Conservation (phyloP, 108 stramenopile genomes). For the Fragilaria crotonensis region DNA sequence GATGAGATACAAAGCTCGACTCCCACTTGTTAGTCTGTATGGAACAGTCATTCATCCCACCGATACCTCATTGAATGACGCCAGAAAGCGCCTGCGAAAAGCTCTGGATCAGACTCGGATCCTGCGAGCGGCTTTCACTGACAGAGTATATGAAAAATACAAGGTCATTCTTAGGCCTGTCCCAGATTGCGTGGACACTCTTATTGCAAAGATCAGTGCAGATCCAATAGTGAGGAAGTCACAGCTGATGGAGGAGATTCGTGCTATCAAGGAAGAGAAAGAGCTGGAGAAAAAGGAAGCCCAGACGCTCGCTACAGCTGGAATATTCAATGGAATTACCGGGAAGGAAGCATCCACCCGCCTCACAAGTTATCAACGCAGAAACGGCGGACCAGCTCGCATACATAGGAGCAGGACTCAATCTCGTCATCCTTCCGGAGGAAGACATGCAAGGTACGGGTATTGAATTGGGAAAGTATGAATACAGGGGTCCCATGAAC, state of each 20-base stretch:
- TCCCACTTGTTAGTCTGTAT: slow-evolving; percentile 35
- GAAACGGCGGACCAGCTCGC: slow-evolving; percentile 47
- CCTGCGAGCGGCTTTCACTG: slow-evolving; percentile 59
- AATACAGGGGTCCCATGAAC: slow-evolving; percentile 33
- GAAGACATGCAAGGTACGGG: slow-evolving; percentile 24
- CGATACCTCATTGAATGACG: slow-evolving; percentile 56
- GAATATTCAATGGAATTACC: background rate
- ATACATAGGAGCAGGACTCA: slow-evolving; percentile 53
- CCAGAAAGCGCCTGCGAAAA: slow-evolving; percentile 48
- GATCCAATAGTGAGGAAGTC: slow-evolving; percentile 29
- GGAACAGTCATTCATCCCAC: slow-evolving; percentile 43
- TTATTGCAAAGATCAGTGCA: slow-evolving; percentile 18
- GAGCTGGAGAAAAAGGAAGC: slow-evolving; percentile 53
- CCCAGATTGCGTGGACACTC: background rate
- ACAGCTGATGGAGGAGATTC: slow-evolving; percentile 19
- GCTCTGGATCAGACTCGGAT: slow-evolving; percentile 67
- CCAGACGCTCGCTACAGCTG: slow-evolving; percentile 25
- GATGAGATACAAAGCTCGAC: slow-evolving; percentile 13
- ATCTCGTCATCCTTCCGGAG: slow-evolving; percentile 59
- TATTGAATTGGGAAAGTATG: slow-evolving; percentile 24
- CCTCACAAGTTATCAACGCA: slow-evolving; percentile 16
- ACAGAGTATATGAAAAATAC: slow-evolving; percentile 72
- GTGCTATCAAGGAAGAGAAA: slow-evolving; percentile 42
- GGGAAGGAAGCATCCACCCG: background rate
- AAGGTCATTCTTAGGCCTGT: slow-evolving; percentile 43